Evolutionary conservation across 1,284 basidiomycete species (phyloP).

Genomic region (Ceratobasidium sp.): DNA sequence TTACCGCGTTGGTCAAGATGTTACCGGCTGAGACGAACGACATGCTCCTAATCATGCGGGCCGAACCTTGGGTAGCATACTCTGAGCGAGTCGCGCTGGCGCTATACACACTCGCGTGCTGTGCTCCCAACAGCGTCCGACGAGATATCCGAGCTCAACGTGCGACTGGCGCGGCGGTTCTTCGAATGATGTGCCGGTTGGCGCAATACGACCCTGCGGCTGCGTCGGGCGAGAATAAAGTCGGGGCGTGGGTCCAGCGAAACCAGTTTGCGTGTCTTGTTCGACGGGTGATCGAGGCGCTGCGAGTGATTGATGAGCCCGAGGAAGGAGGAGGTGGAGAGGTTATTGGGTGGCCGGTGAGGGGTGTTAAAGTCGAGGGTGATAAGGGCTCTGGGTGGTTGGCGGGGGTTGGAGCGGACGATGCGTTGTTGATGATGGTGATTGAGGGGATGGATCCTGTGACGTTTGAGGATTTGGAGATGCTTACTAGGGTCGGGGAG

Average conservation of each 20-base stretch:
- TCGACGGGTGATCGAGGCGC: slow-evolving; percentile 83
- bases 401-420: slow-evolving; percentile 58
- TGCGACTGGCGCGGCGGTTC: slow-evolving; percentile 59
- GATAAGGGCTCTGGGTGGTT: slow-evolving; percentile 46
- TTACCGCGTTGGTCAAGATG: slow-evolving; percentile 81
- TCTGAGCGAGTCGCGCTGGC: slow-evolving; percentile 84
- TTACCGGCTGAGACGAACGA: slow-evolving; percentile 85
- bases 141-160: slow-evolving; percentile 69
- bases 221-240: slow-evolving; percentile 61
- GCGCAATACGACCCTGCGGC: slow-evolving; percentile 56
- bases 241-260: slow-evolving; percentile 70
- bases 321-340: slow-evolving; percentile 21
- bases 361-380: slow-evolving; percentile 43
- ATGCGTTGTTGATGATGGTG: slow-evolving; percentile 80
- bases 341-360: slow-evolving; percentile 41
- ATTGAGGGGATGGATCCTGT: slow-evolving; percentile 75
- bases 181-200: slow-evolving; percentile 56
- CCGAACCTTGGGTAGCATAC: slow-evolving; percentile 78
- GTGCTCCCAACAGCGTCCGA: slow-evolving; percentile 83
- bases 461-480: slow-evolving; percentile 82
- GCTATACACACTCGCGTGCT: slow-evolving; percentile 89
- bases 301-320: slow-evolving; percentile 86
- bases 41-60: slow-evolving; percentile 74
- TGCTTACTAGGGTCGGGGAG: slow-evolving; percentile 70
- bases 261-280: slow-evolving; percentile 72